phyloP scores from a whole-genome alignment of 1,284 basidiomycete species.

The Tranzscheliella williamsii region DNA sequence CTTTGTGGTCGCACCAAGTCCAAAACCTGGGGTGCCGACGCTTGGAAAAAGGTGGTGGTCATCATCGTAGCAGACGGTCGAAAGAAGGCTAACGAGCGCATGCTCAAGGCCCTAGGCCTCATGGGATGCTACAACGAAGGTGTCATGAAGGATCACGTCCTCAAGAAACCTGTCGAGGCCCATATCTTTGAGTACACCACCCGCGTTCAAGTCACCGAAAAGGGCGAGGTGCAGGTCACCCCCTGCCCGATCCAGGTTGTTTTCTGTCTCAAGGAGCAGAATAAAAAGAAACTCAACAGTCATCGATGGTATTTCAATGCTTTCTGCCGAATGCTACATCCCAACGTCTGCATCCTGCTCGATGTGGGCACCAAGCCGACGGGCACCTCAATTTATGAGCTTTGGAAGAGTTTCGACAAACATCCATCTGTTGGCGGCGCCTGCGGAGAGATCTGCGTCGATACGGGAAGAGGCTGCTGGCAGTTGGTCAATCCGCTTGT shows the following conservation, averaged over 20 bases:
- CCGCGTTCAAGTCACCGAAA: constrained; percentile 87
- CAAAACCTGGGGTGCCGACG: constrained; percentile 90
- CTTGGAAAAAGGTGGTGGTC: constrained; percentile 80
- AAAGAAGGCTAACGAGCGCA: constrained; percentile 86
- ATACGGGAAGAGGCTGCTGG: constrained; percentile 74
- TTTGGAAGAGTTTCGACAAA: constrained; percentile 97
- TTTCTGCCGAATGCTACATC: constrained; percentile 62
- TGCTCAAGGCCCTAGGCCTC: constrained; percentile 76
- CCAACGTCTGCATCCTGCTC: constrained; percentile 88
- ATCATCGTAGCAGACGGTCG: constrained; percentile 90
- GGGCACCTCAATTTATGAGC: constrained; percentile 73
- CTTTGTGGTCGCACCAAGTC: constrained; percentile 90
- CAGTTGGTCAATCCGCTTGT: constrained; percentile 71
- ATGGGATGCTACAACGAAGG: constrained; percentile 68
- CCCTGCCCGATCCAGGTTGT: constrained; percentile 62
- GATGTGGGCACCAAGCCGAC: constrained; percentile 91
- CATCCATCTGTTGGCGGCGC: constrained; percentile 94
- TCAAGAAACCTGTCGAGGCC: constrained; percentile 83
- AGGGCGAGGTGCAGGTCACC: constrained; percentile 65
- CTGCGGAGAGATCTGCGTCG: constrained; percentile 89
- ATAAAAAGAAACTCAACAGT: constrained; percentile 57
- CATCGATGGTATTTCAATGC: constrained; percentile 61
- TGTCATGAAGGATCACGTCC: constrained; percentile 87
- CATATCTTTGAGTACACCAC: constrained; percentile 96
- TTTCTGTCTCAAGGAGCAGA: constrained; percentile 59